Evolutionary conservation across 768 basidiomycete genomes (phyloP), one percentile per base, ranked within the genome.

Genomic region (Tylopilus plumbeoviolaceoides): DNA sequence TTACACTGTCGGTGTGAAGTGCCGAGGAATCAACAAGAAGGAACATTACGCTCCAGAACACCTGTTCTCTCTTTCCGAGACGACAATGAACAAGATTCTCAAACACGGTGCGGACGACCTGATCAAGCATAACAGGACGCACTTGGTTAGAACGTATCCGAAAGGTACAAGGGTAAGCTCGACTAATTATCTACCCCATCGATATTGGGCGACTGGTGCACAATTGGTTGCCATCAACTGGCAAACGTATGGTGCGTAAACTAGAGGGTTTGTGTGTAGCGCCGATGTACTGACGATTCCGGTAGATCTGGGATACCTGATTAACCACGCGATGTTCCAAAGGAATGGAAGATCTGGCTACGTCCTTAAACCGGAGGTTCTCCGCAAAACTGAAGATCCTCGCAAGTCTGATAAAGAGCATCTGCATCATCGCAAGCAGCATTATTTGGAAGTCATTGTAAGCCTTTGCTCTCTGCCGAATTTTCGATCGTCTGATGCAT

Each of bases 241-340:
- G 93, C 95, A 99, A 70, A 98, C 94, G 0, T 85, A 85, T 59
- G 94, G 93, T 95, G 63, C 50, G 84, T 74, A 14, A 43, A 44
- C 18, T 28, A 1, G 44, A n/a, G 1, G 15, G 27, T 1, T 2
- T 46, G 2, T 15, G 14, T 15, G 33, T 33, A 15, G 20, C 40
- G 15, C 31, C 21, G 14, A 50, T 44, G 23, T 39, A 27, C 47
- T 53, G n/a, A 53, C 27, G 15, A 21, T 28, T n/a, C 28, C 48
- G 30, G 39, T 66, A 93, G 94, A 98, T 70, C 71, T 92, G 47
- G 94, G 92, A 2, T 89, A 87, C 63, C 84, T 87, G 75, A 91
- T 98, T 67, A 99, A 97, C 63, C 84, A 89, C 55, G 91, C 95
- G 7, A 94, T 98, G 91, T 99, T 99, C 70, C 85, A 87, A 57